These are phyloP conservation scores for Diaporthe aspalathi DNA, from an alignment of 2,329 filamentous ascomycete species.

Conservation along the genomic window DNA sequence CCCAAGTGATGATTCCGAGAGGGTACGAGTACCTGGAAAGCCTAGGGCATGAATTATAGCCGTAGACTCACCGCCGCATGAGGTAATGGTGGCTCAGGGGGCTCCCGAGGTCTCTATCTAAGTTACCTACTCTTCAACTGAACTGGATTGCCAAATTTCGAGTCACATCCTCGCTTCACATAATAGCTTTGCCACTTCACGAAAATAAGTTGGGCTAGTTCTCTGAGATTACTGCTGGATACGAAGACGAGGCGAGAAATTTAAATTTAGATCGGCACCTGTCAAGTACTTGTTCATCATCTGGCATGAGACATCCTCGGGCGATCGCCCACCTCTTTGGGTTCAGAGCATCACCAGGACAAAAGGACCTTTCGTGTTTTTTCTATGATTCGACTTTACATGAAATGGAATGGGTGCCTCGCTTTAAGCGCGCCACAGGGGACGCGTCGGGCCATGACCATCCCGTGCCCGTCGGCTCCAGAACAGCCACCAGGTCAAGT, in stretches of 20 bases:
- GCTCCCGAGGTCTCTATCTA: neutral
- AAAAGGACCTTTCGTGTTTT: no score
- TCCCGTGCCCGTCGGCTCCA: neutral
- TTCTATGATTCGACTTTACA: neutral
- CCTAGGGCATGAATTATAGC: neutral
- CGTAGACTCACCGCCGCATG: neutral
- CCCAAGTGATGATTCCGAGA: neutral
- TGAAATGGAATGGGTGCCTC: neutral
- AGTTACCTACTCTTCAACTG: neutral
- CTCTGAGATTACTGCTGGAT: neutral
- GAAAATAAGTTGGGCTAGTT: no score
- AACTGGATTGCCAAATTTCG: neutral
- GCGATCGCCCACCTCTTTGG: neutral
- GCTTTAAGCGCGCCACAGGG: neutral
- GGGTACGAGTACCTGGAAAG: neutral
- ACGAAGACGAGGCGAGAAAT: neutral
- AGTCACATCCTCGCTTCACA: neutral
- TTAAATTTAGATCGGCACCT: conserved; percentile 4
- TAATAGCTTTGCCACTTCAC: accelerated
- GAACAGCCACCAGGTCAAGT: neutral
- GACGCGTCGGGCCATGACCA: neutral
- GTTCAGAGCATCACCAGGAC: neutral
- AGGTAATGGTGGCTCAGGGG: neutral
- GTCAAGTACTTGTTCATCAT: neutral
- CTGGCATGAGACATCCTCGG: neutral